These are phyloP conservation scores for Botrytis porri DNA, from an alignment of 2,329 filamentous ascomycete species.

Conservation along the genomic window DNA sequence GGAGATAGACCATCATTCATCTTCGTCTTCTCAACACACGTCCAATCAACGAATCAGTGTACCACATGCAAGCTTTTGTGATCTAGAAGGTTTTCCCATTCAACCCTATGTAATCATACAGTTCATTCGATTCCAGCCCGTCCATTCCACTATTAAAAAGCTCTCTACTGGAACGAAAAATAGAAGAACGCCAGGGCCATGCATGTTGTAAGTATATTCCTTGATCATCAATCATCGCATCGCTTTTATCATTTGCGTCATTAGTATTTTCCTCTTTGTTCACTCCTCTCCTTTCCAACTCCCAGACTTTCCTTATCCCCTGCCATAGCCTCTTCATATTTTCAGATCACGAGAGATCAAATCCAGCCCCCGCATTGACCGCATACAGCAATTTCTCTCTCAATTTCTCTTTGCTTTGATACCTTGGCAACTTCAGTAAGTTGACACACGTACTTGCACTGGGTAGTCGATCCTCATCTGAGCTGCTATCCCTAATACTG, in stretches of 20 bases:
- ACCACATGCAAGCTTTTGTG: neutral
- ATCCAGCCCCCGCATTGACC: slow-evolving; percentile 84
- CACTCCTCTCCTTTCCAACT: neutral
- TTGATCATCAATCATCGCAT: slow-evolving; percentile 4
- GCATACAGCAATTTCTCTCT: slow-evolving; percentile 85
- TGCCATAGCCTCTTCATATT: neutral
- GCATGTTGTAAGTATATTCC: slow-evolving; percentile 1
- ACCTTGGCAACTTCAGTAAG: slow-evolving; percentile 84
- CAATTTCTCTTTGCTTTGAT: slow-evolving; percentile 62
- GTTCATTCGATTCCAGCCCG: neutral
- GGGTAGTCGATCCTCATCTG: slow-evolving; percentile 74
- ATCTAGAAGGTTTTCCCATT: neutral
- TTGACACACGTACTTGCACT: slow-evolving; percentile 97
- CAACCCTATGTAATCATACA: neutral
- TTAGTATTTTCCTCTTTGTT: neutral
- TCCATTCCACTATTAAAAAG: neutral
- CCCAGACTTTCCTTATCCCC: neutral
- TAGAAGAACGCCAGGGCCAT: neutral
- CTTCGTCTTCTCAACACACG: neutral
- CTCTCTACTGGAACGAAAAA: neutral
- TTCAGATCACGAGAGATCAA: slow-evolving; percentile 59
- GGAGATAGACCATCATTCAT: neutral
- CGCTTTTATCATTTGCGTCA: slow-evolving; percentile 10
- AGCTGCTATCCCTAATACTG: slow-evolving; percentile 80
- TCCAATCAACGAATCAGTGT: neutral